These are phyloP conservation scores for Dryas integrifolia DNA, from an alignment of 331 rosid genomes.

Conservation along the genomic window DNA sequence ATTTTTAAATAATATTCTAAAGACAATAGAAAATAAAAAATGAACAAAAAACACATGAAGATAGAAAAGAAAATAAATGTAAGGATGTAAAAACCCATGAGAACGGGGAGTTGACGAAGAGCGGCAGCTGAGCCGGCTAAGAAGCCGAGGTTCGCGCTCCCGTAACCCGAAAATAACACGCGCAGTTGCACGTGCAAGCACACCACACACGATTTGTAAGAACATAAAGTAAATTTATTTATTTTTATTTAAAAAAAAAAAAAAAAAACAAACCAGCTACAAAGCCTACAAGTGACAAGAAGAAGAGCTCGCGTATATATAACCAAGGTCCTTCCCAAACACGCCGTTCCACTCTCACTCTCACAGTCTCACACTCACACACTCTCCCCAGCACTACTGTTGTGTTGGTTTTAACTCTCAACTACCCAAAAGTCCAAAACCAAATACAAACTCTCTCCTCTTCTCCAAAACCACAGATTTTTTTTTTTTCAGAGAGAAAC, in stretches of 20 bases:
- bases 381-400: background rate
- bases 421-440: constrained; percentile 41
- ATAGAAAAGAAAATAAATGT: background rate
- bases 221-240: background rate
- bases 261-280: background rate
- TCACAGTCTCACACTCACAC: background rate
- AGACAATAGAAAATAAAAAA: background rate
- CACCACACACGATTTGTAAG: constrained; percentile 14
- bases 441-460: background rate
- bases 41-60: background rate
- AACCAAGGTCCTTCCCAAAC: constrained; percentile 38
- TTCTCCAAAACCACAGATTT: too few relatives aligned
- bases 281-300: constrained; percentile 11
- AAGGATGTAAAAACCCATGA: background rate
- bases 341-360: constrained; percentile 25
- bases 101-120: background rate
- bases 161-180: constrained; percentile 45
- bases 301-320: constrained; percentile 40
- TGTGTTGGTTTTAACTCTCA: constrained; percentile 36
- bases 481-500: background rate
- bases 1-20: background rate
- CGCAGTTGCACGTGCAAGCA: constrained; percentile 67
- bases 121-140: constrained; percentile 67
- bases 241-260: background rate
- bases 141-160: constrained; percentile 61